Conservation (phyloP, 108 stramenopile genomes). For the Cyclotella baltica region DNA sequence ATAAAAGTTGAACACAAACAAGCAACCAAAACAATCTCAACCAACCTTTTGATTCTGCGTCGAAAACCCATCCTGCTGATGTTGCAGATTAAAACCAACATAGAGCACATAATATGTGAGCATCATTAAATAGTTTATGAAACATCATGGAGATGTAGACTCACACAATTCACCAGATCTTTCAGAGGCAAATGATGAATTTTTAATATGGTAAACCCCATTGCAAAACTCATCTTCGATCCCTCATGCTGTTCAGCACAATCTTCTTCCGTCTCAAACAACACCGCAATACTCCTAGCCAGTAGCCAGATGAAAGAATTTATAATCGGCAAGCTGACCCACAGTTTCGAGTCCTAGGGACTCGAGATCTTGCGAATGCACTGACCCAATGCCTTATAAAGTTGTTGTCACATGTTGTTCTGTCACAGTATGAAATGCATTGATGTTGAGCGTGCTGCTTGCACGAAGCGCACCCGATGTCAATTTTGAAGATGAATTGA, state of each 20-base stretch:
- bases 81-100: no score
- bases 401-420: not conserved
- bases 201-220: no score
- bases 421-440: not conserved
- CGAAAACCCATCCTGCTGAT: no score
- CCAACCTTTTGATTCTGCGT: no score
- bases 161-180: not conserved
- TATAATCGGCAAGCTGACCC: conserved; percentile 6
- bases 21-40: no score
- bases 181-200: not conserved
- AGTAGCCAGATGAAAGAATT: conserved; percentile 11
- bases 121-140: no score
- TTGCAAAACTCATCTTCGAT: not conserved
- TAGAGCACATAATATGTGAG: no score
- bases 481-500: not conserved
- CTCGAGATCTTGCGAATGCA: conserved; percentile 1
- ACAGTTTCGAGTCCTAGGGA: not conserved
- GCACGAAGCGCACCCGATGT: not conserved
- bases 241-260: not conserved
- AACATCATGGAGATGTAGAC: no score
- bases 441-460: not conserved
- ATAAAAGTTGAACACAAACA: no score
- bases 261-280: not conserved
- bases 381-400: not conserved
- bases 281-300: conserved; percentile 3